Evolutionary conservation across 106 monocot genomes (phyloP).

Genomic region (Agapanthus africanus): DNA sequence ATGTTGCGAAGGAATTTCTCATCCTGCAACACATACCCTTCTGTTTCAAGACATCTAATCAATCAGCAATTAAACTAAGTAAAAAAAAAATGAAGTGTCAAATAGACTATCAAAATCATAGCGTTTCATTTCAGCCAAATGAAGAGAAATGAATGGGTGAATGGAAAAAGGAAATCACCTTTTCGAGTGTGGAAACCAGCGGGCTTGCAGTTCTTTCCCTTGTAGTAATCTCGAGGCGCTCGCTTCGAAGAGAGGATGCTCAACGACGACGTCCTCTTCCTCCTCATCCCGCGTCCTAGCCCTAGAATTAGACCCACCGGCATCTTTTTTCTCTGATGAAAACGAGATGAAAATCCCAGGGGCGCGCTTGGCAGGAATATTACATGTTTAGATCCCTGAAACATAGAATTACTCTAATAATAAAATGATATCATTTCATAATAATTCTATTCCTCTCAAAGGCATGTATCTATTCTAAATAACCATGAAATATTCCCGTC

Average conservation of each 20-base stretch:
- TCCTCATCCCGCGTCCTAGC: constrained; percentile 64
- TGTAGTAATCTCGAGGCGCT: constrained; percentile 68
- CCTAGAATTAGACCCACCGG: constrained; percentile 60
- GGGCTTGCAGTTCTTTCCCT: constrained; percentile 83
- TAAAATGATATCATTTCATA: too few relatives aligned
- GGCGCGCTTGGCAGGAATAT: too few relatives aligned
- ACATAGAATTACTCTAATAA: too few relatives aligned
- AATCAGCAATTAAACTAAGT: background rate
- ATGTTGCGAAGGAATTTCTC: constrained; percentile 28
- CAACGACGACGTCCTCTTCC: constrained; percentile 61
- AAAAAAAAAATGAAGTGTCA: background rate
- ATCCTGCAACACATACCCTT: constrained; percentile 28
- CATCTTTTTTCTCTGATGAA: constrained; percentile 53
- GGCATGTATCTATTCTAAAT: too few relatives aligned
- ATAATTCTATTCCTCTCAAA: too few relatives aligned
- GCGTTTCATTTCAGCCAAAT: too few relatives aligned
- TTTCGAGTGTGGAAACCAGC: constrained; percentile 91
- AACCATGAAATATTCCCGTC: too few relatives aligned
- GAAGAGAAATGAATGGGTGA: too few relatives aligned
- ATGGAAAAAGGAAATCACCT: too few relatives aligned
- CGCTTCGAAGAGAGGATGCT: constrained; percentile 59
- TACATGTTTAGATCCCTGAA: too few relatives aligned
- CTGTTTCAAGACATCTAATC: constrained; percentile 9
- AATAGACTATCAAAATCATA: too few relatives aligned
- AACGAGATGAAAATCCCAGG: too few relatives aligned